Percentiles rank a stretch among this genome's conserved stretches.
These are phyloP conservation scores for Poronia punctata DNA, from an alignment of 495 filamentous ascomycete species.

Conservation along the genomic window DNA sequence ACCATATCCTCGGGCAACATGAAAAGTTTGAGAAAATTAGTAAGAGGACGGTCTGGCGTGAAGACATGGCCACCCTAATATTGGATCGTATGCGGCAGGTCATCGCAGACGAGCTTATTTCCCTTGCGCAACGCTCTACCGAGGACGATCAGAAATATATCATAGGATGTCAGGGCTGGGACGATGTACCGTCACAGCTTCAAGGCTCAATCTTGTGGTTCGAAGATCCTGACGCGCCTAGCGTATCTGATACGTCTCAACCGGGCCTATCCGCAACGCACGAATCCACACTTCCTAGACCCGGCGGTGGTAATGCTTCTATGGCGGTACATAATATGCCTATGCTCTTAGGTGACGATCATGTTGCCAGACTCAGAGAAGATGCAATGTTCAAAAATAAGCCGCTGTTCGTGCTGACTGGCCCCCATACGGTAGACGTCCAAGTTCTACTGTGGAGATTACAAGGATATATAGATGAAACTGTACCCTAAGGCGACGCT, in stretches of 20 bases:
- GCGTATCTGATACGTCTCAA: not conserved
- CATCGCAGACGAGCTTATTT: slow-evolving; percentile 34
- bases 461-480: slow-evolving; percentile 54
- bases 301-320: slow-evolving; percentile 9
- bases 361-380: slow-evolving; percentile 21
- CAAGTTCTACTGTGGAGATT: slow-evolving; percentile 62
- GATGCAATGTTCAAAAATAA: slow-evolving; percentile 24
- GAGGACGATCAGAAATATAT: slow-evolving; percentile 25
- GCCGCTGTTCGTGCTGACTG: slow-evolving; percentile 33
- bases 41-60: slow-evolving; percentile 45
- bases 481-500: no score
- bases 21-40: not conserved
- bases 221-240: slow-evolving; percentile 11
- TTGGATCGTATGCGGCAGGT: slow-evolving; percentile 45
- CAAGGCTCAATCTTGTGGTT: slow-evolving; percentile 34
- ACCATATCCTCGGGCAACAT: slow-evolving; percentile 4
- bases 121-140: slow-evolving; percentile 21
- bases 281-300: slow-evolving; percentile 17
- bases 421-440: slow-evolving; percentile 40
- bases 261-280: slow-evolving; percentile 25
- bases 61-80: slow-evolving; percentile 61
- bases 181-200: slow-evolving; percentile 24
- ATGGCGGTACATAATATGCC: slow-evolving; percentile 38
- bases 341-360: slow-evolving; percentile 32
- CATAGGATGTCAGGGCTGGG: slow-evolving; percentile 27